Conservation (phyloP, 192 early-diverging fungal genomes). For the Backusella luteola region DNA sequence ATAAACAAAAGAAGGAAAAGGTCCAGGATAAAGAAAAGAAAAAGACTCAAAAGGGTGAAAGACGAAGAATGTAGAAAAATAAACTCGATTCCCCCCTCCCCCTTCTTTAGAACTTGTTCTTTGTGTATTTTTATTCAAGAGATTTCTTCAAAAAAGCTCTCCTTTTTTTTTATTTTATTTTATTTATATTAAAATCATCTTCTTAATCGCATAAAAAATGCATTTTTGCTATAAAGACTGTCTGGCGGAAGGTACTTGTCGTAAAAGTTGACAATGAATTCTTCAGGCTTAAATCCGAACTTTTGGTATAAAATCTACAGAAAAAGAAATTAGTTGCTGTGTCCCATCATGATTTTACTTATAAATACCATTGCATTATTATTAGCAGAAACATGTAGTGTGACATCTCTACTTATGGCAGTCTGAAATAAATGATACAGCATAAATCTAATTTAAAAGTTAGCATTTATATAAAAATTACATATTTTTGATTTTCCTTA, state of each 20-base stretch:
- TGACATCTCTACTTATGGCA: slow-evolving; percentile 75
- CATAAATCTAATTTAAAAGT: slow-evolving; percentile 18
- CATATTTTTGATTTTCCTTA: slow-evolving; percentile 32
- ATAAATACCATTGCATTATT: slow-evolving; percentile 81
- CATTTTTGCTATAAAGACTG: slow-evolving; percentile 77
- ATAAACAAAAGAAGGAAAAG: slow-evolving; percentile 51
- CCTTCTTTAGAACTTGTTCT: too few relatives aligned
- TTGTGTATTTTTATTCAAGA: too few relatives aligned
- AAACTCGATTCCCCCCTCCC: too few relatives aligned
- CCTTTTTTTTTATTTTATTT: too few relatives aligned
- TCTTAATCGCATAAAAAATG: slow-evolving; percentile 82
- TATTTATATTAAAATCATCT: slow-evolving; percentile 35
- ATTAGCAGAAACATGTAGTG: slow-evolving; percentile 89
- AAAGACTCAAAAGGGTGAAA: slow-evolving; percentile 52
- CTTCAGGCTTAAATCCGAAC: slow-evolving; percentile 93
- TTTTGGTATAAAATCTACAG: slow-evolving; percentile 81
- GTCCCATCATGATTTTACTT: too few relatives aligned
- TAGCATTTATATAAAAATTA: neutral
- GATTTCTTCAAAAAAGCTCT: too few relatives aligned
- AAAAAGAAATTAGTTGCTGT: neutral
- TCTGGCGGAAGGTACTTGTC: slow-evolving; percentile 80
- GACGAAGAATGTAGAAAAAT: slow-evolving; percentile 43
- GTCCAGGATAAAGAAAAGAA: slow-evolving; percentile 43
- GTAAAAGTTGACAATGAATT: slow-evolving; percentile 89
- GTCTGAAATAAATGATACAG: slow-evolving; percentile 81